phyloP scores from a whole-genome alignment of 768 basidiomycete species.

The Lactarius trivialis region DNA sequence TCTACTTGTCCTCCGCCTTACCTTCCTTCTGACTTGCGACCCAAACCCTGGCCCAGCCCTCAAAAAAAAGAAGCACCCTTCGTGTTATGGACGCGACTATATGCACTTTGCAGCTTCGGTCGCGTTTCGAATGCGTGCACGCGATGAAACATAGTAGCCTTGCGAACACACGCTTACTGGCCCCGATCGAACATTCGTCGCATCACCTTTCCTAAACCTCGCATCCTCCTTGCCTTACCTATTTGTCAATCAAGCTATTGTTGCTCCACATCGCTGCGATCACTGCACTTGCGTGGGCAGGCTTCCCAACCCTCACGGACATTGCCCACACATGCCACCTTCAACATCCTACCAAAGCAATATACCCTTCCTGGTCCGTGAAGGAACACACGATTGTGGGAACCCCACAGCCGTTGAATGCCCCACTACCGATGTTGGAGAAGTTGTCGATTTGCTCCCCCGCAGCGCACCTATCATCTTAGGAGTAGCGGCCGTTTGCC shows the following conservation, averaged over 20 bases:
- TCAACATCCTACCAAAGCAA: neutral
- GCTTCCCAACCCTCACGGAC: neutral
- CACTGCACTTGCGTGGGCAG: neutral
- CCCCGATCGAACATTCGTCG: constrained; percentile 2
- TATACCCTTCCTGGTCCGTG: neutral
- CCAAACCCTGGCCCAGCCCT: neutral
- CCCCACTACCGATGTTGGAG: too few relatives aligned
- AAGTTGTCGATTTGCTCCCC: neutral
- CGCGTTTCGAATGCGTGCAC: constrained; percentile 3
- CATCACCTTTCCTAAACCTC: constrained; percentile 4
- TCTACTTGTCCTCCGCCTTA: neutral
- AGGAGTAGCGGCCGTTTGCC: neutral
- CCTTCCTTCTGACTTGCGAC: neutral
- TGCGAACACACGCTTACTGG: neutral
- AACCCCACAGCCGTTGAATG: neutral
- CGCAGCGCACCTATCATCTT: neutral
- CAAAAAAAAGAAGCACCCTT: neutral
- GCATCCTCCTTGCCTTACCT: constrained; percentile 6
- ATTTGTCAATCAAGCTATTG: neutral
- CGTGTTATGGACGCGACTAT: neutral
- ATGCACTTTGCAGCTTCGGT: neutral
- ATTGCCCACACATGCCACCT: neutral
- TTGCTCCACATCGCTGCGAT: neutral
- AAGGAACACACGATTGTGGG: neutral
- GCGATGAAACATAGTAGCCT: neutral